A percentile compares a stretch with the other conserved stretches of the same genome.
Evolutionary conservation across 2,329 filamentous ascomycete genomes (phyloP).

Genomic region (Sphaerulina vaccinii): DNA sequence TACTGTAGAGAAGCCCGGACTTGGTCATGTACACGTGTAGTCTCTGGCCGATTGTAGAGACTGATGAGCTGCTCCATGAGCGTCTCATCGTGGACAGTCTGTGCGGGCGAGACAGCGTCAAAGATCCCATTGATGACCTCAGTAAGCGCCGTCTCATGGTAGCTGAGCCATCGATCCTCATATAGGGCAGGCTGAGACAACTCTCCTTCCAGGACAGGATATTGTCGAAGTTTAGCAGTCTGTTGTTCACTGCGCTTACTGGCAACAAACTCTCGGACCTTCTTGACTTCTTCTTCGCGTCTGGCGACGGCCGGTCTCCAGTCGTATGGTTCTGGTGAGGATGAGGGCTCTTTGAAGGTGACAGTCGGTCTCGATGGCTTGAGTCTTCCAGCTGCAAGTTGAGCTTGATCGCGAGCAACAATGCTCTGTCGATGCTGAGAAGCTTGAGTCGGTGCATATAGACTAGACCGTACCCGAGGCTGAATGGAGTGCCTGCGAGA

Average conservation of each 20-base stretch:
- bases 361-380: background rate
- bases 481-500: conserved; percentile 4
- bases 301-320: background rate
- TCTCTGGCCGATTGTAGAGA: conserved; percentile 54
- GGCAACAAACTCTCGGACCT: conserved; percentile 20
- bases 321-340: background rate
- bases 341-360: background rate
- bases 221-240: conserved; percentile 35
- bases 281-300: conserved; percentile 9
- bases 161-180: conserved; percentile 61
- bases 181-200: conserved; percentile 58
- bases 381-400: background rate
- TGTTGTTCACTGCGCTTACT: conserved; percentile 19
- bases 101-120: conserved; percentile 37
- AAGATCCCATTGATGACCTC: conserved; percentile 61
- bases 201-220: conserved; percentile 55
- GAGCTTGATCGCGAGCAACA: conserved; percentile 12
- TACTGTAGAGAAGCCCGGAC: conserved; percentile 59
- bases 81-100: conserved; percentile 15
- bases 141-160: conserved; percentile 61
- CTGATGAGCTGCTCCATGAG: conserved; percentile 52
- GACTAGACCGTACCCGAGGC: background rate
- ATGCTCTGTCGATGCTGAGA: conserved; percentile 25
- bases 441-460: conserved; percentile 28
- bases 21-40: conserved; percentile 55